Conservation (phyloP, 2,329 filamentous ascomycete species). For the Aspergillus sp. region DNA sequence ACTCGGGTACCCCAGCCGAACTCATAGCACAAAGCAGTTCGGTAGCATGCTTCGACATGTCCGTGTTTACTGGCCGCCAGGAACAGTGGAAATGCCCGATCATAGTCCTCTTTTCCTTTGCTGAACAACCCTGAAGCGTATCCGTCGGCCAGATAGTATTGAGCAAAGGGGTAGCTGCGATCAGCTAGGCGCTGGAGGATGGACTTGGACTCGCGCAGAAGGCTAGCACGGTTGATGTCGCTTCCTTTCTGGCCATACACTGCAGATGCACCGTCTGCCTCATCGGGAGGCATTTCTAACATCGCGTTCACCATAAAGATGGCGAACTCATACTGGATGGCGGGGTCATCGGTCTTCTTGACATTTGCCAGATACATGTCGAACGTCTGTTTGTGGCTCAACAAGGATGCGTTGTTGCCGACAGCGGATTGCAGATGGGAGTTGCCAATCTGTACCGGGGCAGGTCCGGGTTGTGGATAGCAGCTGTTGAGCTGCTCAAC, state of each 20-base stretch:
- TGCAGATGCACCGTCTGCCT: constrained; percentile 32
- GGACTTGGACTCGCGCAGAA: constrained; percentile 82
- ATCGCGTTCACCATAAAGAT: constrained; percentile 90
- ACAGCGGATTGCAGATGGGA: constrained; percentile 75
- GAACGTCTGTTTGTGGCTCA: constrained; percentile 89
- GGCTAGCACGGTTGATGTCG: constrained; percentile 60
- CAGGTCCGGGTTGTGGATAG: constrained; percentile 77
- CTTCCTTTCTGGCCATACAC: constrained; percentile 28
- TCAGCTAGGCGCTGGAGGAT: constrained; percentile 86
- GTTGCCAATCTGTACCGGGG: constrained; percentile 70
- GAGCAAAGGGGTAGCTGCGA: constrained; percentile 90
- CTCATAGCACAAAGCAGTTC: constrained; percentile 92
- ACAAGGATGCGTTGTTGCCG: constrained; percentile 84
- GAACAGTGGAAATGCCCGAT: constrained; percentile 89
- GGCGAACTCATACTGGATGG: constrained; percentile 94
- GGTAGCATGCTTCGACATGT: constrained; percentile 93
- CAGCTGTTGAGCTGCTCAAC: constrained; percentile 66
- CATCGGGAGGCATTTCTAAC: constrained; percentile 69
- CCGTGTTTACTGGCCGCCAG: constrained; percentile 93
- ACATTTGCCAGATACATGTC: constrained; percentile 98
- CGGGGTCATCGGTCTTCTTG: constrained; percentile 90
- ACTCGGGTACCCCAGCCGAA: constrained; percentile 96
- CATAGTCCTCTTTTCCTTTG: constrained; percentile 90
- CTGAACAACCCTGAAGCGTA: constrained; percentile 93
- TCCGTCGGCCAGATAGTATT: constrained; percentile 95